These are phyloP conservation scores for Phytophthora pistaciae DNA, from an alignment of 352 stramenopile genomes.

Conservation along the genomic window DNA sequence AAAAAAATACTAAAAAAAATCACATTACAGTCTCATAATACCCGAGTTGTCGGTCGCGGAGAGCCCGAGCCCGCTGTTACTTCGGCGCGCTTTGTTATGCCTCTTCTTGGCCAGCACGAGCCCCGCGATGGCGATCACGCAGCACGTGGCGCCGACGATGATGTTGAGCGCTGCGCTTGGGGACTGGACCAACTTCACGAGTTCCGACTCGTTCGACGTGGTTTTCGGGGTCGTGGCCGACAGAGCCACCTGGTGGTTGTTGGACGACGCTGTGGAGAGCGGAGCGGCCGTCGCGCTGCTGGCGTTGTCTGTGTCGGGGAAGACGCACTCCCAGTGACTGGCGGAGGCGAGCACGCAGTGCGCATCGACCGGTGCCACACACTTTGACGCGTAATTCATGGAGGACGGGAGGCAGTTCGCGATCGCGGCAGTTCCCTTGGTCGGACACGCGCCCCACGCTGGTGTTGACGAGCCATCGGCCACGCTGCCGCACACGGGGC, in stretches of 20 bases:
- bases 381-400: conserved; percentile 41
- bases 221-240: conserved; percentile 18
- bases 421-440: conserved; percentile 43
- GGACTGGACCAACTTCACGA: background rate
- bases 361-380: conserved; percentile 49
- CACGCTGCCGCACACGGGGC: conserved; percentile 41
- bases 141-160: conserved; percentile 31
- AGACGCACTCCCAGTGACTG: conserved; percentile 50
- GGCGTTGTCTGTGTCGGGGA: background rate
- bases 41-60: conserved; percentile 8
- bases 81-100: conserved; percentile 13
- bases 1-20: background rate
- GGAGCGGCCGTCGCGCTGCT: background rate
- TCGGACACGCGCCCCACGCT: conserved; percentile 39
- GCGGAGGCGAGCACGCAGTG: conserved; percentile 41
- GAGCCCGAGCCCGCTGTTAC: conserved; percentile 12
- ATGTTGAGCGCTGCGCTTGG: conserved; percentile 33
- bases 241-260: conserved; percentile 9
- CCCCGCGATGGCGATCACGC: conserved; percentile 34
- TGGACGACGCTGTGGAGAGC: background rate
- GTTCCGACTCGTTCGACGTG: background rate
- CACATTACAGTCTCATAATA: conserved; percentile 27
- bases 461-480: conserved; percentile 11
- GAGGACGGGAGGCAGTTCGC: conserved; percentile 32
- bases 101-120: conserved; percentile 37